These are phyloP conservation scores for Mycena vulgaris DNA, from an alignment of 768 basidiomycete species.

Conservation along the genomic window DNA sequence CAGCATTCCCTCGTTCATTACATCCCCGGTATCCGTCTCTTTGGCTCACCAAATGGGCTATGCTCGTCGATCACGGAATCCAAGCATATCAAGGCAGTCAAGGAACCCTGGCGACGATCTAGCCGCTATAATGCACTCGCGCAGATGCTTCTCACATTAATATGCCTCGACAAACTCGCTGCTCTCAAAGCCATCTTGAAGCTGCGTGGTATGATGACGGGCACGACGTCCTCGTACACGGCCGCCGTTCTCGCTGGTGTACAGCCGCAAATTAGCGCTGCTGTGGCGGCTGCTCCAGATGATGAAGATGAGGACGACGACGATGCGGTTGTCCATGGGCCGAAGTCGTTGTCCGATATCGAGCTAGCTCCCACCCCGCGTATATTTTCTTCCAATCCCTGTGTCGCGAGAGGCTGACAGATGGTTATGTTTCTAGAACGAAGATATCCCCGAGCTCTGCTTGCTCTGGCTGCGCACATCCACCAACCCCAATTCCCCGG, in stretches of 20 bases:
- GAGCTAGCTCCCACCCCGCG: neutral
- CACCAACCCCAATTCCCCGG: neutral
- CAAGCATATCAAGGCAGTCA: neutral
- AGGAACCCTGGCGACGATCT: neutral
- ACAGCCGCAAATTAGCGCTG: too few species aligned
- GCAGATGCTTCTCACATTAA: neutral
- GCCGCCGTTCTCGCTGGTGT: too few species aligned
- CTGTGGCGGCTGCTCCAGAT: too few species aligned
- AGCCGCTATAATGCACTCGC: neutral
- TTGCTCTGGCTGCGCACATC: neutral
- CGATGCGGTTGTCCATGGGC: too few species aligned
- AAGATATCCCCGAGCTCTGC: neutral
- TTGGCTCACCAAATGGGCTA: neutral
- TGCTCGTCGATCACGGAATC: neutral
- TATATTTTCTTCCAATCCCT: slow-evolving; percentile 3
- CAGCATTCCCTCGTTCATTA: neutral
- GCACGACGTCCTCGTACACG: too few species aligned
- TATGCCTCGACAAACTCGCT: neutral
- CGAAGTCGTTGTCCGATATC: too few species aligned
- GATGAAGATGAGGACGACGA: too few species aligned
- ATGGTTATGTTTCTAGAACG: slow-evolving; percentile 6
- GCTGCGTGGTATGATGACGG: too few species aligned
- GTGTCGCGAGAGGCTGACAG: too few species aligned
- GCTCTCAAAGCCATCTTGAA: too few species aligned
- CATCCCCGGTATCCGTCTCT: neutral